Evolutionary conservation across 1,284 basidiomycete species (phyloP).

Genomic region (Macrocystidia cucumis): DNA sequence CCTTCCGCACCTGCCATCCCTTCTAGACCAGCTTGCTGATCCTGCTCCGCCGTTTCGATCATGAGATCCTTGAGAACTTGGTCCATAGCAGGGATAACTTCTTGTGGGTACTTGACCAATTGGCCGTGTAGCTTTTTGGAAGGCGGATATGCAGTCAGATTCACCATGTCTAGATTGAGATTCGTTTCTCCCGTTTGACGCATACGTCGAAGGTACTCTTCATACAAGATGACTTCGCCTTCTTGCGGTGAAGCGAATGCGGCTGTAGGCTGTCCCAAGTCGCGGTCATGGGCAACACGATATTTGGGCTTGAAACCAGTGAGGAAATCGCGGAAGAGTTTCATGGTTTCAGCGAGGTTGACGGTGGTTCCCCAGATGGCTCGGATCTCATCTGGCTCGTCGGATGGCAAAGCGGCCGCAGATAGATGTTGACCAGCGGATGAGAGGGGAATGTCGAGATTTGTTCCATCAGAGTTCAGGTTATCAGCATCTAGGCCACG

Average conservation of each 20-base stretch:
- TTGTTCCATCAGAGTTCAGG: constrained; percentile 48
- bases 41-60: constrained; percentile 74
- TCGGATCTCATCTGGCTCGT: constrained; percentile 75
- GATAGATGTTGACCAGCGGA: constrained; percentile 60
- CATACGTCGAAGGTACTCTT: constrained; percentile 81
- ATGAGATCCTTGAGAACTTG: constrained; percentile 90
- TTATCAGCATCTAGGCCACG: constrained; percentile 27
- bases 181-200: constrained; percentile 87
- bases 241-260: constrained; percentile 55
- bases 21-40: constrained; percentile 58
- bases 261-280: constrained; percentile 48
- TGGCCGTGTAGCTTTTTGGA: constrained; percentile 77
- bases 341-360: constrained; percentile 86
- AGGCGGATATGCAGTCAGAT: constrained; percentile 85
- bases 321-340: constrained; percentile 84
- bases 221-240: constrained; percentile 70
- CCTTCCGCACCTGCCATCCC: constrained; percentile 68
- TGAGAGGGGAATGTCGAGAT: constrained; percentile 54
- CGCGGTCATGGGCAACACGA: constrained; percentile 68
- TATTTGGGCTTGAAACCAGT: constrained; percentile 94
- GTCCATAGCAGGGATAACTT: constrained; percentile 96
- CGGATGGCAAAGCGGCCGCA: constrained; percentile 50
- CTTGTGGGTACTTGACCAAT: constrained; percentile 90
- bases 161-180: constrained; percentile 86
- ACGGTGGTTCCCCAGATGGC: constrained; percentile 98